These are phyloP conservation scores for Elongisporangium anandrum DNA, from an alignment of 352 stramenopile genomes.

Conservation along the genomic window DNA sequence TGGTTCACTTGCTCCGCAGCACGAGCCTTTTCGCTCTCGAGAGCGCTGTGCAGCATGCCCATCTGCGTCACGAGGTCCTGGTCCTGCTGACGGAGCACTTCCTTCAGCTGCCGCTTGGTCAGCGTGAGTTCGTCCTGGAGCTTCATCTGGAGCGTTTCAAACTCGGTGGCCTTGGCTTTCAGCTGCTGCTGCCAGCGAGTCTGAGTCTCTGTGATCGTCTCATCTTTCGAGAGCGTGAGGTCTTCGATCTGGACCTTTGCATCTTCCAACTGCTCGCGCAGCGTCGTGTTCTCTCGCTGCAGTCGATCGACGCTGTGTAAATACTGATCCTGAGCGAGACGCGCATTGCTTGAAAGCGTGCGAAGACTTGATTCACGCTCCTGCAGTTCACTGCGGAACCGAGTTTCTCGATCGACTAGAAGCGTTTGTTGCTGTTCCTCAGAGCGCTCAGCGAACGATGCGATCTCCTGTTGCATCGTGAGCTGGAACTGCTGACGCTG, in stretches of 20 bases:
- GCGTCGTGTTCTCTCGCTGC: slow-evolving; percentile 32
- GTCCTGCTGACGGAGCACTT: slow-evolving; percentile 52
- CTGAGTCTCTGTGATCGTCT: slow-evolving; percentile 4
- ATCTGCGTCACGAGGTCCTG: slow-evolving; percentile 68
- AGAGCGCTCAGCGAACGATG: slow-evolving; percentile 7
- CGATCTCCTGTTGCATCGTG: slow-evolving; percentile 23
- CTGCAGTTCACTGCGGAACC: slow-evolving; percentile 17
- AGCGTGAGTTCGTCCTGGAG: slow-evolving; percentile 33
- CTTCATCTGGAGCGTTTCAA: slow-evolving; percentile 4
- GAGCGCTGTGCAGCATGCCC: slow-evolving; percentile 29
- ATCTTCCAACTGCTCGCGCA: slow-evolving; percentile 24
- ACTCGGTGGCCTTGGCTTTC: neutral
- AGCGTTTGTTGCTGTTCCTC: slow-evolving; percentile 25
- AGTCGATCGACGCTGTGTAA: slow-evolving; percentile 40
- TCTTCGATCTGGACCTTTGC: slow-evolving; percentile 37
- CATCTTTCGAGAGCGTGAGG: neutral
- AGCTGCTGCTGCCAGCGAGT: slow-evolving; percentile 13
- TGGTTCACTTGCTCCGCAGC: slow-evolving; percentile 29
- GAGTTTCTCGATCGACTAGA: neutral
- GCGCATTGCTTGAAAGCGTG: slow-evolving; percentile 31
- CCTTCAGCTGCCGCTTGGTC: slow-evolving; percentile 31
- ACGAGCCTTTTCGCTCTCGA: slow-evolving; percentile 45
- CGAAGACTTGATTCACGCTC: slow-evolving; percentile 28
- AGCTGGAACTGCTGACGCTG: slow-evolving; percentile 39
- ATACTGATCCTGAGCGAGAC: slow-evolving; percentile 52